These are phyloP conservation scores for Metschnikowia gelsemii DNA, from an alignment of 805 yeast genomes.

Conservation along the genomic window DNA sequence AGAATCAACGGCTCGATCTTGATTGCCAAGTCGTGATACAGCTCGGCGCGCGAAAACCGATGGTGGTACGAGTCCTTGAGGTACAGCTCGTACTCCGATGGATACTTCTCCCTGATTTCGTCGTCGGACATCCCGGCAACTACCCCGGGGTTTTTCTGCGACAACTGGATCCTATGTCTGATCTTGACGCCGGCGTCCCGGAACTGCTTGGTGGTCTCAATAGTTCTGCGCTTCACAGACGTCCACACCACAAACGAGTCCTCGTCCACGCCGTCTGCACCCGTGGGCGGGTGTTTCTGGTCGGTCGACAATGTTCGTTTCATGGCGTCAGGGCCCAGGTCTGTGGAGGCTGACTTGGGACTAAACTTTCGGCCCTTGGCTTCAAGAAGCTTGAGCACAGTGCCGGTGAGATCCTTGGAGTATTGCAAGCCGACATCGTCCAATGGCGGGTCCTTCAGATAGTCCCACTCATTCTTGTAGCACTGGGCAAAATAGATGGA, in stretches of 20 bases:
- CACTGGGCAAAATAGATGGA: slow-evolving; percentile 92
- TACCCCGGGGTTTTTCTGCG: slow-evolving; percentile 87
- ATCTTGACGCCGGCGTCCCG: slow-evolving; percentile 60
- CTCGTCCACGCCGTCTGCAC: slow-evolving; percentile 57
- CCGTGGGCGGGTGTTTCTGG: slow-evolving; percentile 44
- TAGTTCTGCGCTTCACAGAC: slow-evolving; percentile 81
- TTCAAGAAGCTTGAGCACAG: slow-evolving; percentile 46
- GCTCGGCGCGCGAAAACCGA: slow-evolving; percentile 88
- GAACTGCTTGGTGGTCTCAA: slow-evolving; percentile 74
- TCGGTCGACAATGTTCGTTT: slow-evolving; percentile 30
- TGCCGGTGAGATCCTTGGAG: slow-evolving; percentile 60
- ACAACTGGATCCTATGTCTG: slow-evolving; percentile 75
- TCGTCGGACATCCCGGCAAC: slow-evolving; percentile 66
- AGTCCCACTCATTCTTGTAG: slow-evolving; percentile 53
- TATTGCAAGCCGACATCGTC: slow-evolving; percentile 71
- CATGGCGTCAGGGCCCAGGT: slow-evolving; percentile 1
- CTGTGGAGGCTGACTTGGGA: not conserved
- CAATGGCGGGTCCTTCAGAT: slow-evolving; percentile 76
- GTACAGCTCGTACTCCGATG: slow-evolving; percentile 68
- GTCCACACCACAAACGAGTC: slow-evolving; percentile 89
- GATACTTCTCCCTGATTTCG: slow-evolving; percentile 59
- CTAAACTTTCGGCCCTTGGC: slow-evolving; percentile 34
- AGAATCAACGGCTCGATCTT: slow-evolving; percentile 89
- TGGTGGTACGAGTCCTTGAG: slow-evolving; percentile 85
- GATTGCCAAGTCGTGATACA: slow-evolving; percentile 93